Evolutionary conservation across 2,329 filamentous ascomycete genomes (phyloP).

Genomic region (Neurospora crassa): DNA sequence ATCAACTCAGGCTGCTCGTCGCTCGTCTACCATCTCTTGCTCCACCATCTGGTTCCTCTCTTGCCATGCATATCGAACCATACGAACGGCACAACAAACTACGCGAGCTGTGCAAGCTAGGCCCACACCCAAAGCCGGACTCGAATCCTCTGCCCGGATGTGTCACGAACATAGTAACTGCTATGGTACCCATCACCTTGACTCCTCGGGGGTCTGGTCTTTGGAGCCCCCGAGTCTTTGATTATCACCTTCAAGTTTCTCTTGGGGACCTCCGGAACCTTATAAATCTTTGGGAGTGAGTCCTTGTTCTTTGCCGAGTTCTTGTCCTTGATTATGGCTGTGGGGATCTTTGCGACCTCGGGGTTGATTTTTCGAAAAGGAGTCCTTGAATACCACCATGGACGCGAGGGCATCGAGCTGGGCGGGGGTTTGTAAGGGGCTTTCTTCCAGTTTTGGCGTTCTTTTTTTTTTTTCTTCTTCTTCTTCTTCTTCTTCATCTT

Average conservation of each 20-base stretch:
- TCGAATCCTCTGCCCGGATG: background rate
- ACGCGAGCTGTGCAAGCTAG: background rate
- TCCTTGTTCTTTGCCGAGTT: too few species aligned
- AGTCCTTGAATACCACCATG: background rate
- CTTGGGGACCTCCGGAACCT: too few species aligned
- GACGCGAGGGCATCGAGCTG: background rate
- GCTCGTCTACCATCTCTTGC: too few species aligned
- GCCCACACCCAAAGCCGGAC: background rate
- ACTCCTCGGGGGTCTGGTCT: background rate
- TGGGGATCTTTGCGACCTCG: background rate
- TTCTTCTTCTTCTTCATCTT: too few species aligned
- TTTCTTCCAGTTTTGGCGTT: background rate
- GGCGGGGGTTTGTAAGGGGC: rapidly evolving
- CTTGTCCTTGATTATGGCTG: too few species aligned
- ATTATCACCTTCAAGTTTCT: background rate
- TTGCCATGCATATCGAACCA: too few species aligned
- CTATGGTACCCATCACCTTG: background rate
- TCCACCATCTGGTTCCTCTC: too few species aligned
- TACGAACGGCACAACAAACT: too few species aligned
- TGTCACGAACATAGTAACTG: background rate
- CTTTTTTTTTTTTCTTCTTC: background rate
- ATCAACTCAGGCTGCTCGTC: too few species aligned
- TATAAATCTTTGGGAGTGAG: too few species aligned
- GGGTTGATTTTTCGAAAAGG: background rate
- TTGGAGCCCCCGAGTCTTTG: background rate